Base-by-base conservation (phyloP, 805 yeast genomes). In the Torulaspora franciscae region DNA sequence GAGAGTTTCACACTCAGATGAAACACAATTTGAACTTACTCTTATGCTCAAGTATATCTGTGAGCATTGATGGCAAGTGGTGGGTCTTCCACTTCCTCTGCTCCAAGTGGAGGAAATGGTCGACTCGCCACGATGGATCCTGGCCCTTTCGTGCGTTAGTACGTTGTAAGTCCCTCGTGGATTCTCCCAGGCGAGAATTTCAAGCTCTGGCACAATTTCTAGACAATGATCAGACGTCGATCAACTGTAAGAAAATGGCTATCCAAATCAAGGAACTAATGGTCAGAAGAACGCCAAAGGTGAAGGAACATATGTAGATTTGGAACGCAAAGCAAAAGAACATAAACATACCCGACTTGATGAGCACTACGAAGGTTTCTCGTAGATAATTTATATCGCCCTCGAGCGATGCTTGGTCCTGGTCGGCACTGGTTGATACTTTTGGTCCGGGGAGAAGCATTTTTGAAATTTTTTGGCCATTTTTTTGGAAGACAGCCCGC, bases 291-390 rank as follows among this genome's bases (percentile, higher is more conserved):
- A 33, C 46, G 6, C 52, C 52, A 22, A 48, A 48, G 7, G 35
- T 32, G 25, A 45, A 39, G 30, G 47, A 36, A 25, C 52, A 48
- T 26, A 40, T 15, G 28, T 48, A 48, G 3, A 48, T 32, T 15
- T 41, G 39, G 24, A 45, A 37, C 7, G 42, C 36, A 14, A 43
- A 34, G 37, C 52, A 48, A 22, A 48, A 37, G 10, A 48, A 24
- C 45, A 45, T 29, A 27, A 48, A 48, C 38, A 48, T 41, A 9
- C 49, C 52, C 6, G 47, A 46, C 22, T 46, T 42, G 6, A 45
- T 24, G n/a, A 46, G 32, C 10, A 45, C 40, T 7, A 36, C 36
- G 4, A 43, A 29, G 14, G 34, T 43, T 25, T 45, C 49, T 10
- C 52, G 42, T 9, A 48, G 37, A 32, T 42, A 48, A 5, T 42